phyloP scores from a whole-genome alignment of 202 grass and related monocot species.

The Setaria viridis region DNA sequence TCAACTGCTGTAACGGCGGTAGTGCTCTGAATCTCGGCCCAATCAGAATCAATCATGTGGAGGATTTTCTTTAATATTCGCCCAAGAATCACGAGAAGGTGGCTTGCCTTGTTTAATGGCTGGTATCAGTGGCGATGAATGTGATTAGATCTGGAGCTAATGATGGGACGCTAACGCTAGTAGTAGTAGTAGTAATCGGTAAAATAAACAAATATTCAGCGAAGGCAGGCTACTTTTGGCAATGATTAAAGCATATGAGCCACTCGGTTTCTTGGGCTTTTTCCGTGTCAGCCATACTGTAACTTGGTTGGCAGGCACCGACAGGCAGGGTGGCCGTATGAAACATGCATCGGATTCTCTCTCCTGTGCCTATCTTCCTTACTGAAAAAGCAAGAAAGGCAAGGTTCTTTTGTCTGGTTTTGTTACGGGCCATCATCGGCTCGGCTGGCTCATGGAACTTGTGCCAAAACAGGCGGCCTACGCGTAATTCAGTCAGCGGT shows the following conservation, averaged over 20 bases:
- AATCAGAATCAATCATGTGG: background rate
- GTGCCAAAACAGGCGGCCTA: background rate
- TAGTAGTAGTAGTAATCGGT: background rate
- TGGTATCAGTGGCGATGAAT: background rate
- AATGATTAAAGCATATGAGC: background rate
- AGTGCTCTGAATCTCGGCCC: background rate
- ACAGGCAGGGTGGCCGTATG: background rate
- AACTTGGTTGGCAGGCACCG: background rate
- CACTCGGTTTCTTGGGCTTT: background rate
- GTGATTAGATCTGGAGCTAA: background rate
- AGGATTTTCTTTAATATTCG: background rate
- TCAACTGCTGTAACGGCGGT: background rate
- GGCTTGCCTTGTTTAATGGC: background rate
- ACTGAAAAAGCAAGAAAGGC: no score
- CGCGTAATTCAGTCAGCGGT: background rate
- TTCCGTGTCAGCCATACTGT: background rate
- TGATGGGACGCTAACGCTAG: background rate
- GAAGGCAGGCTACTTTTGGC: background rate
- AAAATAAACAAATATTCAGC: background rate
- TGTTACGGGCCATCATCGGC: no score
- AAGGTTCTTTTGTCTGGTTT: background rate
- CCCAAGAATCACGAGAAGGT: background rate
- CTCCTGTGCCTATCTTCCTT: background rate
- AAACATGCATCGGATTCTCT: background rate
- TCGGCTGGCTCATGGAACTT: background rate